Base-by-base conservation (phyloP, 2,329 filamentous ascomycete species). In the Aspergillus sp. region DNA sequence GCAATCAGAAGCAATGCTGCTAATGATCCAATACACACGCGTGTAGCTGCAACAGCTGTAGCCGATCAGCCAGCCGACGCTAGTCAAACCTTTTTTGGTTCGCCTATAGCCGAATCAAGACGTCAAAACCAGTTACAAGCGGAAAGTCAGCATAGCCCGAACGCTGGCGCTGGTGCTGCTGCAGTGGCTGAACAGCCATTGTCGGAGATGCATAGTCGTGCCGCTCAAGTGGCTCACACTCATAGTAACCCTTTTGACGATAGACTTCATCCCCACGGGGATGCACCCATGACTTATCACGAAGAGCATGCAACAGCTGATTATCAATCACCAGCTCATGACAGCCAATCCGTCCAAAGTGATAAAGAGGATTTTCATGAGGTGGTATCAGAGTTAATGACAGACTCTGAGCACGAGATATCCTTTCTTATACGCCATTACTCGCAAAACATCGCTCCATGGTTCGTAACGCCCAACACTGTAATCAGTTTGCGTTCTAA, bases 391-490 rank as follows among this genome's bases (percentile, higher is more conserved):
- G 74, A 77, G 32, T 66, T 76, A 15, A 72, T 72, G 70, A 77
- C 70, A 1, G 74, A 70, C n/a, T 73, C 72, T 13, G 73, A 74
- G 48, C 74, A 76, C 53, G 77, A 79, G 57, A 63, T 74, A 32
- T 74, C 74, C 1, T 78, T 78, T 57, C 69, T 79, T 36, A 69
- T 67, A 7, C 69, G 77, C 39, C 71, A 78, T 64, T 79, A 71
- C 55, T 70, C 72, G 2, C 74, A 78, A 19, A 57, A 65, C 0
- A 61, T 79, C 25, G 74, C 71, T 12, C 69, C 74, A 32, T 79
- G 76, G 74, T 76, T 64, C 4, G 70, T 59, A 45, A 25, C 17
- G 3, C 17, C 5, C 47, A 9, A 2, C 10, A 36, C 12, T 17
- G 30, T 10, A 19, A 5, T 13, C 13, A 17, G 1, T 5, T 2